Percentiles rank a stretch among this genome's conserved stretches.
phyloP scores from a whole-genome alignment of 2,329 filamentous ascomycete species.

The Rachicladosporium sp. region DNA sequence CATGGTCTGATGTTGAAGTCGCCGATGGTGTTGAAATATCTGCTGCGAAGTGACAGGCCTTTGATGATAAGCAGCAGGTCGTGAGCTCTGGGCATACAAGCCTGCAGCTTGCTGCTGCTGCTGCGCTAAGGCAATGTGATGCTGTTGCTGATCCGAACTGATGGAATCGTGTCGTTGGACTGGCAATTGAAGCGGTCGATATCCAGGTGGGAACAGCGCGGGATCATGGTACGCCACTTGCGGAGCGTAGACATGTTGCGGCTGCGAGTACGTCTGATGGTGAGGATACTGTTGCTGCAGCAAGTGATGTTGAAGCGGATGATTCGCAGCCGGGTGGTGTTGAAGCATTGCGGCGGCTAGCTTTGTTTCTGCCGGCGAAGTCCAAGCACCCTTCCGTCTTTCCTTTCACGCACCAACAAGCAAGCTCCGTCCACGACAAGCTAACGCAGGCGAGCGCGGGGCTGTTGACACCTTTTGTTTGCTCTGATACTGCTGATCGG shows the following conservation, averaged over 20 bases:
- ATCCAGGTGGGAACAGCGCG: conserved; percentile 26
- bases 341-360: too few relatives aligned
- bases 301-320: not conserved
- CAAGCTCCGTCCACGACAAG: not conserved
- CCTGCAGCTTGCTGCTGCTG: conserved; percentile 7
- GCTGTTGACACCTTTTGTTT: conserved; percentile 5
- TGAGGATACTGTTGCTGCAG: not conserved
- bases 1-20: conserved; percentile 22
- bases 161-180: conserved; percentile 22
- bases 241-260: conserved; percentile 7
- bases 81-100: conserved; percentile 5
- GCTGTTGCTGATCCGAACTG: conserved; percentile 2
- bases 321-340: too few relatives aligned
- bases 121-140: conserved; percentile 4
- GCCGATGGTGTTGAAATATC: conserved; percentile 5
- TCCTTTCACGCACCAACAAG: too few relatives aligned
- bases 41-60: not conserved
- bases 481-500: conserved; percentile 1
- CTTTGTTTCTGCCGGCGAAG: too few relatives aligned
- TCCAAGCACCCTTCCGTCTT: too few relatives aligned
- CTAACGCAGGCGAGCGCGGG: conserved; percentile 3
- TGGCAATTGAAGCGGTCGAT: conserved; percentile 26
- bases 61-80: conserved; percentile 1
- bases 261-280: conserved; percentile 1
- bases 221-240: conserved; percentile 18